Evolutionary conservation across 2,329 filamentous ascomycete species (phyloP).

Genomic region (Penicillium aurantiogriseum): DNA sequence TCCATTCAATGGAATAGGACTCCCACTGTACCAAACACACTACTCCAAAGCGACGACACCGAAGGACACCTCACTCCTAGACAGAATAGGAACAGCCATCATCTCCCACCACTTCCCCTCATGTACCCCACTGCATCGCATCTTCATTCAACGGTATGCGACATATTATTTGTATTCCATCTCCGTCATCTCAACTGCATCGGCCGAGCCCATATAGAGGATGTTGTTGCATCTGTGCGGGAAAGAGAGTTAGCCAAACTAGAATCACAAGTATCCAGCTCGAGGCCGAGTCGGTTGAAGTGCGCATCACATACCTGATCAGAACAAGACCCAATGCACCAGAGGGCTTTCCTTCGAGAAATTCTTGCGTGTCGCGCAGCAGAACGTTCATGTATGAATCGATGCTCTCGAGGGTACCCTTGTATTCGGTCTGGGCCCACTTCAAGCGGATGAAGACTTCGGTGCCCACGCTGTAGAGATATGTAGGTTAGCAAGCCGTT

Average conservation of each 20-base stretch:
- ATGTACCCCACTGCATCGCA: background rate
- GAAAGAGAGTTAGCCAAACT: conserved; percentile 2
- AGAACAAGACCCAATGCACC: conserved; percentile 86
- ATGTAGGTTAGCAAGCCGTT: background rate
- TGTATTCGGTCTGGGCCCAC: conserved; percentile 98
- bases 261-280: background rate
- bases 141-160: background rate
- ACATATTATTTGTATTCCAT: conserved; percentile 36
- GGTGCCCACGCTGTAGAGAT: conserved; percentile 69
- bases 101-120: background rate
- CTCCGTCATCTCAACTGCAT: conserved; percentile 51
- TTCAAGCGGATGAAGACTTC: conserved; percentile 90
- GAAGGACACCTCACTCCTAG: background rate
- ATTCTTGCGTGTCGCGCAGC: conserved; percentile 86
- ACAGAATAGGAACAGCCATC: background rate
- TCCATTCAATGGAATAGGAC: background rate
- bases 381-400: conserved; percentile 99
- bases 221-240: conserved; percentile 82
- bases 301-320: conserved; percentile 64
- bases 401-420: conserved; percentile 84
- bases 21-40: background rate
- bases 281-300: background rate
- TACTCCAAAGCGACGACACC: background rate
- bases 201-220: conserved; percentile 74
- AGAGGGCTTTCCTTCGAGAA: conserved; percentile 80